Evolutionary conservation across 441 rosid species (phyloP), one percentile per base, ranked within the genome.

Genomic region (Rhodomyrtus psidioides): DNA sequence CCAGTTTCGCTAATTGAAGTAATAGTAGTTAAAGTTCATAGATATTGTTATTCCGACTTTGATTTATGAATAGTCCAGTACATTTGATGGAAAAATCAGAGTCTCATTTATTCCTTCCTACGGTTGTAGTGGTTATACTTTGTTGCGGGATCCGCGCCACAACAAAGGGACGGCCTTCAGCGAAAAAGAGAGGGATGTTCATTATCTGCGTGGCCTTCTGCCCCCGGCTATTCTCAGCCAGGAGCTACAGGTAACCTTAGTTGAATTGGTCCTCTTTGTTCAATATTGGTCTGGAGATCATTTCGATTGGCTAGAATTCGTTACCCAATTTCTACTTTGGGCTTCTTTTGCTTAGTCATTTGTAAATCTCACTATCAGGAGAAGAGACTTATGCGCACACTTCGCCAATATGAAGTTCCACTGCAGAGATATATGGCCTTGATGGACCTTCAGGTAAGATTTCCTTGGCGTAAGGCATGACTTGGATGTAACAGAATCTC

Each of bases 151-250:
- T 70, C 98, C 99, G 3, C 93, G 87, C 86, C 95, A 95, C 92
- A 96, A 97, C 93, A 97, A 97, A 86, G 99, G 99, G 86, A 95
- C 95, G 86, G 98, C 98, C 56, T 96, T 97, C 90, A 86, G 90
- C 83, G 95, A 93, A 87, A 92, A 92, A 88, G 98, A 97, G 90
- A 94, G 99, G 92, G 98, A 97, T 90, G 97, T 96, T 10, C 99
- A 96, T 88, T 96, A 94, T 91, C 89, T 97, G 91, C 94, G 95
- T 26, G 98, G 99, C 88, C 99, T 97, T 93, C 92, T 97, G 85
- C 99, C 99, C 8, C 99, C 99, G 14, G 93, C 91, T 14, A 57
- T 93, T 65, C n/a, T 93, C 9, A 89, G 82, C 88, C 99, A 96
- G 91, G 97, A 95, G 56, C 96, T 93, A 89, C 99, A 96, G 98